A percentile compares a stretch with the other conserved stretches of the same genome.
phyloP scores from a whole-genome alignment of 2,329 filamentous ascomycete species.

The Neoarthrinium moseri region DNA sequence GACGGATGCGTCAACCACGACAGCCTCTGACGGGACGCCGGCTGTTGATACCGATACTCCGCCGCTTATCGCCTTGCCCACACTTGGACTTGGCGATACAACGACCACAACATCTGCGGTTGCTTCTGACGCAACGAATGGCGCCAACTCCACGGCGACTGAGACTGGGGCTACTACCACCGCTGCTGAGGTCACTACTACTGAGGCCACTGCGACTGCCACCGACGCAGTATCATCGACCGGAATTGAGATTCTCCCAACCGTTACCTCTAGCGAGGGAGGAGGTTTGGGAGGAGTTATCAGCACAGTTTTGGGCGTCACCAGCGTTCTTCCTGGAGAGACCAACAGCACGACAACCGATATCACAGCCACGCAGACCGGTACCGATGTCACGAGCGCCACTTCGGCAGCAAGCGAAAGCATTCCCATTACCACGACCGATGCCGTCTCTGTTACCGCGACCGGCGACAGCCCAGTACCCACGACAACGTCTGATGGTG shows the following conservation, averaged over 20 bases:
- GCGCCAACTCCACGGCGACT: not conserved
- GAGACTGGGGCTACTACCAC: not conserved
- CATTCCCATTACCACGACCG: not conserved
- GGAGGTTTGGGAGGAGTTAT: not conserved
- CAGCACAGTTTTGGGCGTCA: constrained; percentile 8
- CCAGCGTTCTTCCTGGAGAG: constrained; percentile 3
- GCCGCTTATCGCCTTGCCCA: not conserved
- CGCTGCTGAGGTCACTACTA: not conserved
- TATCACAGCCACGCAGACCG: not conserved
- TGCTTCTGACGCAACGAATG: not conserved
- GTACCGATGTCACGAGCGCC: not conserved
- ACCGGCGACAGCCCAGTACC: not conserved
- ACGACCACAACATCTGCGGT: not conserved
- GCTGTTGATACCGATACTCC: not conserved
- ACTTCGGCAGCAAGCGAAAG: not conserved
- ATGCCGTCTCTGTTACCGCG: not conserved
- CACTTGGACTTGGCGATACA: not conserved
- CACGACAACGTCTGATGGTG: not conserved
- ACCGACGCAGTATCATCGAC: not conserved
- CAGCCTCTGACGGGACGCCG: not conserved
- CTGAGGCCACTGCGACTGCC: not conserved
- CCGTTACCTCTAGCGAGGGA: constrained; percentile 2
- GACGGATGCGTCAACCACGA: not conserved
- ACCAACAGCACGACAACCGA: not conserved
- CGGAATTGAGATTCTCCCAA: not conserved